Evolutionary conservation across 129 eudicot genomes (phyloP), one percentile per base, ranked within the genome.

Genomic region (Helichrysum umbraculigerum): DNA sequence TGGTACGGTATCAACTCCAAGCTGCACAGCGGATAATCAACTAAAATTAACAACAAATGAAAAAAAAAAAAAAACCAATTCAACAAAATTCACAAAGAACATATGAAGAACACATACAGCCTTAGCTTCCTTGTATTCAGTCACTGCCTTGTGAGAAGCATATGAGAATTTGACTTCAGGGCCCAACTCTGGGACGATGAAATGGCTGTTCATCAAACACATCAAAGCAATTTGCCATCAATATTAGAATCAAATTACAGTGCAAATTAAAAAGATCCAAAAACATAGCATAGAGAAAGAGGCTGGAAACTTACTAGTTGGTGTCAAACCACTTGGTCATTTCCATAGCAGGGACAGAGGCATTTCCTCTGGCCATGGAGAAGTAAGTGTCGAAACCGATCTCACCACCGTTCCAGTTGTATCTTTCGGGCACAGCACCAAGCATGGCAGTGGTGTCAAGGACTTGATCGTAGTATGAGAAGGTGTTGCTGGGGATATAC

Each of bases 321-420:
- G 94, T 90, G 85, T 92, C 94, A 52, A 94, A 94, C 98, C 98
- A 94, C 97, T 94, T 94, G 82, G 98, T 94, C 98, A 94, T 94
- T 70, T 94, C 98, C 98, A 94, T 94, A 68, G 98, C 98, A 34
- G 97, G 98, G 35, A 94, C 97, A 80, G 98, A 88, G 76, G 98
- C 98, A 83, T 94, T 94, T 64, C 98, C 98, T 86, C 98, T 89
- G 28, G 96, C 98, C 98, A 94, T 91, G 41, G 98, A 94, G 82
- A 94, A 94, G 88, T 91, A 94, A 65, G 91, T 88, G 82, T 88
- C 96, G 30, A 91, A 87, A 21, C 88, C 98, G 10, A 94, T 91
- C 88, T 94, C 98, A 78, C 93, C 97, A 76, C 97, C 98, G 41
- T 77, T 87, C 96, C 96, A 94, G 78, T 82, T 88, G 87, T 94